Conservation (phyloP, 176 grass and related monocot genomes). For the Dendrocalamus sinicus region DNA sequence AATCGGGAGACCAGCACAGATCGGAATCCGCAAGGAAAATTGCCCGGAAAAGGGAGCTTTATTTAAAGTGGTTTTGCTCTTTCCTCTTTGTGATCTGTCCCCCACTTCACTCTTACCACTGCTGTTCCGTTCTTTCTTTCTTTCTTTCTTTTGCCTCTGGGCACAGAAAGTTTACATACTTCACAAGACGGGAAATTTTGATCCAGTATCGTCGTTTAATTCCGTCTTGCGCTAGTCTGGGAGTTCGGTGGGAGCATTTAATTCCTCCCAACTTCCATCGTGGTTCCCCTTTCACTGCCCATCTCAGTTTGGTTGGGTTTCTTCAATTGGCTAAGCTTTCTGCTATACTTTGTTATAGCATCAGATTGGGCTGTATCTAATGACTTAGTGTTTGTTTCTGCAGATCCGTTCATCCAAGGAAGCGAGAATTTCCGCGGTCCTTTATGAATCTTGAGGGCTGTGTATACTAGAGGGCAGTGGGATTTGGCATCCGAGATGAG, state of each 20-base stretch:
- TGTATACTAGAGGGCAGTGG: slow-evolving; percentile 44
- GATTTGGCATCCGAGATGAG: slow-evolving; percentile 62
- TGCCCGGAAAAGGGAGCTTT: slow-evolving; percentile 38
- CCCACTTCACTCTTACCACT: slow-evolving; percentile 38
- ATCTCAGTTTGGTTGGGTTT: slow-evolving; percentile 43
- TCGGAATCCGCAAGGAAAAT: slow-evolving; percentile 45
- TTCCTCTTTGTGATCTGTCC: slow-evolving; percentile 51
- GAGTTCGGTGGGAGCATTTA: slow-evolving; percentile 30
- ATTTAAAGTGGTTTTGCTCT: slow-evolving; percentile 41
- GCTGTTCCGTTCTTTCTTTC: not conserved
- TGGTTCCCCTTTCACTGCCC: slow-evolving; percentile 12
- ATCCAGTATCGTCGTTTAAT: slow-evolving; percentile 8
- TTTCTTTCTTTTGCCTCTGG: slow-evolving; percentile 20
- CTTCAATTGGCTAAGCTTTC: slow-evolving; percentile 21
- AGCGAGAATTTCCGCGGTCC: not conserved
- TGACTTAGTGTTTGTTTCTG: slow-evolving; percentile 11
- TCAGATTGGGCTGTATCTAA: slow-evolving; percentile 33
- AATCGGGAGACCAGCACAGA: slow-evolving; percentile 21
- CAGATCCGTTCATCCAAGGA: slow-evolving; percentile 32
- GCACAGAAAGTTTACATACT: slow-evolving; percentile 35
- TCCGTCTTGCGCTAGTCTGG: slow-evolving; percentile 23
- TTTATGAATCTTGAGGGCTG: slow-evolving; percentile 45
- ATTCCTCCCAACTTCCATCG: slow-evolving; percentile 28
- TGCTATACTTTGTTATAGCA: not conserved
- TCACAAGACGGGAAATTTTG: slow-evolving; percentile 19